Base-by-base conservation (phyloP, 768 basidiomycete genomes). In the Psilocybe tampanensis region DNA sequence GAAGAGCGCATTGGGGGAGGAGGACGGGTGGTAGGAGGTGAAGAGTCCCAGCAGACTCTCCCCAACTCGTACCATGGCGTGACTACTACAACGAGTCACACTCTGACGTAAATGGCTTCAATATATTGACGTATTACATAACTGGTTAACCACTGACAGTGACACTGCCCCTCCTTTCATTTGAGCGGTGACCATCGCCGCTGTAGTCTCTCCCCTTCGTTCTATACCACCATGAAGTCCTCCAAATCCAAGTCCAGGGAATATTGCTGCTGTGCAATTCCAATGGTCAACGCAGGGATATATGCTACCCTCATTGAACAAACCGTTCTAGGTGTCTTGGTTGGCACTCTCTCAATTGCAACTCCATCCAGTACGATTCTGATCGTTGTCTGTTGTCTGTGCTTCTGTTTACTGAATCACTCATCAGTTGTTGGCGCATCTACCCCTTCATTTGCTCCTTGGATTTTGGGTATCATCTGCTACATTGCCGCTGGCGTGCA, bases 231-330 rank as follows among this genome's bases (percentile, higher is more conserved):
- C 66, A 83, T 60, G 56, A 67, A 68, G 88, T 33, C 60, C 56
- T 66, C 68, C 88, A 33, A 58, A 29, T 56, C 55, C 19, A 90
- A 86, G 70, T 74, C 86, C 49, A 84, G 92, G 75, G 88, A 93
- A 47, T 95, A 94, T 68, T 97, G 94, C 67, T 97, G 94, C 71
- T 93, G 91, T 66, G 95, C 95, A 43, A 89, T 98, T 57, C 95
- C 95, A 8, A 74, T 94, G 47, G 78, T 94, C 60, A 96, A 99
- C 75, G 81, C 86, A 59, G 97, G 97, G 29, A 91, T 98, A 52
- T 98, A 97, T 64, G 71, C 84, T 18, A 83, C 89, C 24, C 71
- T 98, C 47, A 69, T 76, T 0, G 92, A 96, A 69, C 95, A 97
- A 72, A 79, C 92, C 42, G 75, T 83, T 15, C 68, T 88, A 18